A percentile compares a stretch with the other conserved stretches of the same genome.
phyloP scores from a whole-genome alignment of 129 eudicot species.

The Flaveria linearis region DNA sequence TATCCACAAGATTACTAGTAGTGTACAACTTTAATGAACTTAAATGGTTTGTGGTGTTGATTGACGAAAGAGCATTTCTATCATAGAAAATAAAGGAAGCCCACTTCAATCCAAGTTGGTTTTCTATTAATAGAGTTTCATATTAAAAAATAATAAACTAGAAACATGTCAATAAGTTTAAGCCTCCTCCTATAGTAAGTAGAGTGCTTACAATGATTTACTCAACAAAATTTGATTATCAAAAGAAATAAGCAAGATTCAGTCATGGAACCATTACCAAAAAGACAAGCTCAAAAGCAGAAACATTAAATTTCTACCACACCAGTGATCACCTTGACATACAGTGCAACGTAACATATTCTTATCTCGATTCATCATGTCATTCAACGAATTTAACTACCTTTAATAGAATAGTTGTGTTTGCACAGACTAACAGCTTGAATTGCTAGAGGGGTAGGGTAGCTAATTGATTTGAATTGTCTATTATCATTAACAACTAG shows the following conservation, averaged over 20 bases:
- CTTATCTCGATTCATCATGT: not conserved
- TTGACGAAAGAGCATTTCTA: too few species aligned
- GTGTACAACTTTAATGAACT: too few species aligned
- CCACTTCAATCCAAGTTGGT: not conserved
- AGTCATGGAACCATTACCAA: not conserved
- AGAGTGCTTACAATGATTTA: not conserved
- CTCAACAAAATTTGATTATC: not conserved
- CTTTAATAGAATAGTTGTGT: not conserved
- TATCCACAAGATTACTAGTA: too few species aligned
- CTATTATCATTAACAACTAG: too few species aligned
- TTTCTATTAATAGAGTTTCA: not conserved
- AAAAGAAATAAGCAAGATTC: not conserved
- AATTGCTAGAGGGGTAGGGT: not conserved
- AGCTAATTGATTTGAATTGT: not conserved
- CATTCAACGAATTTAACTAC: not conserved
- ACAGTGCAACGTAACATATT: not conserved
- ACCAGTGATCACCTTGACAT: not conserved
- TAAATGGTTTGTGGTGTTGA: too few species aligned
- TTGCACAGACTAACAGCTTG: not conserved
- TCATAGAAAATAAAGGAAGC: too few species aligned
- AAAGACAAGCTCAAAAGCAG: not conserved
- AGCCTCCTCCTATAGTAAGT: not conserved
- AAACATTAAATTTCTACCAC: not conserved
- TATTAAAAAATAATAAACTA: not conserved
- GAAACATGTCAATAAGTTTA: not conserved